Evolutionary conservation across 1,284 basidiomycete species (phyloP).

Genomic region (Meira nashicola): DNA sequence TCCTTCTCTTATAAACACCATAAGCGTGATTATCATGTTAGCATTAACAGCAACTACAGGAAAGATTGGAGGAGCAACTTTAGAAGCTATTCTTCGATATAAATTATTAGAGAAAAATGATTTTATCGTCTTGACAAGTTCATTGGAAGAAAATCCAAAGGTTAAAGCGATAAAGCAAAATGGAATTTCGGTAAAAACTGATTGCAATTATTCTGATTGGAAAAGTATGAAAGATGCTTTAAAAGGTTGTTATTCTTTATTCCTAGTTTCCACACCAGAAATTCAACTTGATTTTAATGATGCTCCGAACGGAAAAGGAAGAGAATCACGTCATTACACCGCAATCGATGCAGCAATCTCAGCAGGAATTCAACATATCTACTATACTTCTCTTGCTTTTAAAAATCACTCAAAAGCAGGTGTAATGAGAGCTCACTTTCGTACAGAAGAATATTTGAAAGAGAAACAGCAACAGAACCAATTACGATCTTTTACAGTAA

Average conservation of each 20-base stretch:
- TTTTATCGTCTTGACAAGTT: conserved; percentile 12
- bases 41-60: conserved; percentile 10
- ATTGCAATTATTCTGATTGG: conserved; percentile 46
- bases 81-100: conserved; percentile 9
- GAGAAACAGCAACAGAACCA: conserved; percentile 35
- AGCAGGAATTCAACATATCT: conserved; percentile 52
- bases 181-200: conserved; percentile 51
- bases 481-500: conserved; percentile 52
- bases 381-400: conserved; percentile 56
- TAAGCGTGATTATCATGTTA: conserved; percentile 9
- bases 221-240: conserved; percentile 51
- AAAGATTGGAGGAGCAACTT: conserved; percentile 10
- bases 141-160: background rate
- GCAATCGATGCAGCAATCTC: conserved; percentile 56
- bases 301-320: conserved; percentile 19
- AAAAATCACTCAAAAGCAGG: conserved; percentile 38
- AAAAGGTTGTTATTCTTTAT: conserved; percentile 48
- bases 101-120: background rate
- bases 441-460: conserved; percentile 54
- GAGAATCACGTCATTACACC: conserved; percentile 36
- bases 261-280: conserved; percentile 55
- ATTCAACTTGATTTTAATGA: conserved; percentile 53
- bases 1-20: too few relatives aligned
- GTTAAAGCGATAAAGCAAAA: background rate
- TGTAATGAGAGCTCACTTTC: conserved; percentile 54